phyloP scores from a whole-genome alignment of 2,329 filamentous ascomycete genomes.

The Aphanocladium album region DNA sequence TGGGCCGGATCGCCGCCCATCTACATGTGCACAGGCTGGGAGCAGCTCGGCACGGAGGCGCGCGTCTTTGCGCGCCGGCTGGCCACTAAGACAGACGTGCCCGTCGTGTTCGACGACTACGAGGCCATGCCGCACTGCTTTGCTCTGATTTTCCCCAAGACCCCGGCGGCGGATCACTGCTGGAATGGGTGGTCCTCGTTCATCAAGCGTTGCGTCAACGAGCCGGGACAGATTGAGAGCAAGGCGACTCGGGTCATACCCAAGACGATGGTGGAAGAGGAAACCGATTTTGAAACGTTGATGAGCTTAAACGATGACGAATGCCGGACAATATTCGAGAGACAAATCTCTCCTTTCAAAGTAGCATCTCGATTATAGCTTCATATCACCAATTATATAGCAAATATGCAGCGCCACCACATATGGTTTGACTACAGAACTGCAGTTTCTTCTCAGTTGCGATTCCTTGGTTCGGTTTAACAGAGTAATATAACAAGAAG shows the following conservation, averaged over 20 bases:
- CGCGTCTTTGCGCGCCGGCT: conserved; percentile 55
- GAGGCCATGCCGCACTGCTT: conserved; percentile 80
- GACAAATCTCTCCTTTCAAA: conserved; percentile 17
- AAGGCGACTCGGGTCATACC: conserved; percentile 44
- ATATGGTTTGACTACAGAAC: too few species aligned
- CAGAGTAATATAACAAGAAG: too few species aligned
- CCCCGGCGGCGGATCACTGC: conserved; percentile 45
- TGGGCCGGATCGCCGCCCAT: conserved; percentile 63
- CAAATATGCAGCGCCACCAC: too few species aligned
- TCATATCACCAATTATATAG: too few species aligned
- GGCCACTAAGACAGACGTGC: conserved; percentile 47
- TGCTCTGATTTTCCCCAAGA: conserved; percentile 47
- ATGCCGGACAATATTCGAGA: conserved; percentile 11
- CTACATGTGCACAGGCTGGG: conserved; percentile 65
- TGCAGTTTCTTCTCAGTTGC: too few species aligned
- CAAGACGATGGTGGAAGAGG: conserved; percentile 45
- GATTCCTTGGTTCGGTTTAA: too few species aligned
- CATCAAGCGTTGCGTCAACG: conserved; percentile 37
- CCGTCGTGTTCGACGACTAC: conserved; percentile 64
- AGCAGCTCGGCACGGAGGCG: conserved; percentile 65
- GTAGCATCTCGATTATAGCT: conserved; percentile 6
- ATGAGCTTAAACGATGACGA: conserved; percentile 25
- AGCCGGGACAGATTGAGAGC: conserved; percentile 29
- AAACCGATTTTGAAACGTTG: conserved; percentile 38
- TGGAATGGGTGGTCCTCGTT: conserved; percentile 54